Conservation (phyloP, 140 eudicot genomes). For the Erigeron philadelphicus region DNA sequence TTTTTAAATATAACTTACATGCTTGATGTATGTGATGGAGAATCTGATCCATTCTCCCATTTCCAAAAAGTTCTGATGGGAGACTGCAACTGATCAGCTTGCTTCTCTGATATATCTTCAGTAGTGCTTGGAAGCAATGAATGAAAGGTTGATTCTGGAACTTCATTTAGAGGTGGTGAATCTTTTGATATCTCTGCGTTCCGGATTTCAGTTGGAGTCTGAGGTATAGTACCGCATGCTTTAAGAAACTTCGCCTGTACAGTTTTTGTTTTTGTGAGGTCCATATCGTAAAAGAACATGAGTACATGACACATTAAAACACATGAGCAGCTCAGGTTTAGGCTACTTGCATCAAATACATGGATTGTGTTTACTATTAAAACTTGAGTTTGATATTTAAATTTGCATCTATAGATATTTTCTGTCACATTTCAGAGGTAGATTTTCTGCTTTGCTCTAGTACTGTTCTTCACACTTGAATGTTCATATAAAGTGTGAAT, state of each 20-base stretch:
- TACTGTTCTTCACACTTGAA: conserved; percentile 8
- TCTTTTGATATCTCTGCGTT: conserved; percentile 29
- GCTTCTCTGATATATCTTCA: conserved; percentile 36
- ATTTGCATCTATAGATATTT: conserved; percentile 2
- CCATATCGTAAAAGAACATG: background rate
- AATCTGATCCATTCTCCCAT: conserved; percentile 31
- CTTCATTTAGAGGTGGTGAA: conserved; percentile 23
- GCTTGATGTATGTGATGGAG: conserved; percentile 37
- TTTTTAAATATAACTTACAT: conserved; percentile 33
- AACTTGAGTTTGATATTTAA: conserved; percentile 5
- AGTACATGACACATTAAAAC: background rate
- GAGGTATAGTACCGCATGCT: conserved; percentile 27
- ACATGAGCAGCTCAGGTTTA: conserved; percentile 13
- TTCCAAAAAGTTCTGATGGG: conserved; percentile 38
- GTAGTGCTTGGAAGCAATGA: conserved; percentile 47
- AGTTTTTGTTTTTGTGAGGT: background rate
- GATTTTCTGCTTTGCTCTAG: conserved; percentile 11
- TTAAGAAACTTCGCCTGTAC: conserved; percentile 21
- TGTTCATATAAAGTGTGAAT: conserved; percentile 14
- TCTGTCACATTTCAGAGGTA: background rate
- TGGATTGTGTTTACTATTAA: conserved; percentile 10
- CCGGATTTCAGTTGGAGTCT: conserved; percentile 72
- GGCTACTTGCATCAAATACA: background rate
- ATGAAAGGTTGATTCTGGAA: conserved; percentile 30
- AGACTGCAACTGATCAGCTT: conserved; percentile 41